phyloP scores from a whole-genome alignment of 257 asterid species.

The Ophiorrhiza pumila region DNA sequence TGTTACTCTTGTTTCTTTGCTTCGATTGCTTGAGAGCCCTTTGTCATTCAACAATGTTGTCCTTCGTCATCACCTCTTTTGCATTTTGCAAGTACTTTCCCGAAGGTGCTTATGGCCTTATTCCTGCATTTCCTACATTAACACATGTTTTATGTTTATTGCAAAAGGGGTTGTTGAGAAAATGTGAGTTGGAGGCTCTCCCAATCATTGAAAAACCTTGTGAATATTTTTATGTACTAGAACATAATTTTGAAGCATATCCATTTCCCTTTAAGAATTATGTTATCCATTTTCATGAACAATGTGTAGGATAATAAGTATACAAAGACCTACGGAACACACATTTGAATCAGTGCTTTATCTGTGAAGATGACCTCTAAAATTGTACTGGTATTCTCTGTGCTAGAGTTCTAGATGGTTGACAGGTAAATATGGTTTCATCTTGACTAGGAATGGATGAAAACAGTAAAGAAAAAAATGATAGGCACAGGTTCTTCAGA shows the following conservation, averaged over 20 bases:
- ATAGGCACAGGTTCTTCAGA: not conserved
- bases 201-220: not conserved
- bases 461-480: not conserved
- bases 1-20: constrained; percentile 73
- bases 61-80: constrained; percentile 89
- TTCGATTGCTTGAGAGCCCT: constrained; percentile 94
- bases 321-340: not conserved
- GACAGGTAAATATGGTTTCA: not conserved
- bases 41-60: constrained; percentile 73
- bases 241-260: not conserved
- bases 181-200: not conserved
- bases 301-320: not conserved
- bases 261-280: not conserved
- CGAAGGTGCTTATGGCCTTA: constrained; percentile 48
- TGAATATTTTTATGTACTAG: not conserved
- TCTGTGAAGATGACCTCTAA: not conserved
- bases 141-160: not conserved
- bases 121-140: constrained; percentile 19
- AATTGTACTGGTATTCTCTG: not conserved
- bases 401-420: not conserved
- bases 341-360: not conserved
- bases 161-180: not conserved
- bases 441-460: not conserved
- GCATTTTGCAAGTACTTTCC: constrained; percentile 95
- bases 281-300: not conserved